A percentile compares a stretch with the other conserved stretches of the same genome.
These are phyloP conservation scores for Alternaria brassicae DNA, from an alignment of 2,329 filamentous ascomycete species.

Conservation along the genomic window DNA sequence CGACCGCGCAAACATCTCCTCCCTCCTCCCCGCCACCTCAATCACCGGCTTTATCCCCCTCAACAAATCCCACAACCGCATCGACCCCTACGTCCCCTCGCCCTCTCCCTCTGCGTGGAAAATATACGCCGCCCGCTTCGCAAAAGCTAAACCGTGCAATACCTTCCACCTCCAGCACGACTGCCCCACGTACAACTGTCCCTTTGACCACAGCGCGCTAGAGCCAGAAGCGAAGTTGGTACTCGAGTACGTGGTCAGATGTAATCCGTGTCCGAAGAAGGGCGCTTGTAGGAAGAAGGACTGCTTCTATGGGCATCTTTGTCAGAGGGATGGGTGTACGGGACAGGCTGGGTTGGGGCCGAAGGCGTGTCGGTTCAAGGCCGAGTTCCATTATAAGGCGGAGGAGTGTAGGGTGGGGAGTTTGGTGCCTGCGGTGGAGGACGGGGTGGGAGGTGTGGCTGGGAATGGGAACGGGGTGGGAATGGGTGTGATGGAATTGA, in stretches of 20 bases:
- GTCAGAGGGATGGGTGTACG: conserved; percentile 44
- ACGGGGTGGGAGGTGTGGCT: neutral
- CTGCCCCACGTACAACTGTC: conserved; percentile 49
- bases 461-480: neutral
- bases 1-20: conserved; percentile 24
- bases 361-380: conserved; percentile 37
- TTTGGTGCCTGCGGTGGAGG: conserved; percentile 27
- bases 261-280: conserved; percentile 52
- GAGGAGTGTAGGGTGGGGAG: conserved; percentile 24
- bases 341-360: conserved; percentile 10
- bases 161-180: conserved; percentile 54
- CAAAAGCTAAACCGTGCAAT: conserved; percentile 58
- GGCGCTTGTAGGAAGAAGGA: conserved; percentile 52
- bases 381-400: conserved; percentile 30
- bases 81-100: conserved; percentile 54
- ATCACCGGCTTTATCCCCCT: conserved; percentile 51
- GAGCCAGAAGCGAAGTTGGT: conserved; percentile 50
- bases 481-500: neutral
- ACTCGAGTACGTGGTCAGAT: conserved; percentile 55
- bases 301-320: conserved; percentile 59
- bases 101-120: conserved; percentile 50
- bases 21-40: conserved; percentile 21
- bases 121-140: conserved; percentile 47
- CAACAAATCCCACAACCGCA: conserved; percentile 56
- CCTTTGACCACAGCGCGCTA: conserved; percentile 57